Conservation (phyloP, 192 early-diverging fungal species). For the Dissophora globulifera region DNA sequence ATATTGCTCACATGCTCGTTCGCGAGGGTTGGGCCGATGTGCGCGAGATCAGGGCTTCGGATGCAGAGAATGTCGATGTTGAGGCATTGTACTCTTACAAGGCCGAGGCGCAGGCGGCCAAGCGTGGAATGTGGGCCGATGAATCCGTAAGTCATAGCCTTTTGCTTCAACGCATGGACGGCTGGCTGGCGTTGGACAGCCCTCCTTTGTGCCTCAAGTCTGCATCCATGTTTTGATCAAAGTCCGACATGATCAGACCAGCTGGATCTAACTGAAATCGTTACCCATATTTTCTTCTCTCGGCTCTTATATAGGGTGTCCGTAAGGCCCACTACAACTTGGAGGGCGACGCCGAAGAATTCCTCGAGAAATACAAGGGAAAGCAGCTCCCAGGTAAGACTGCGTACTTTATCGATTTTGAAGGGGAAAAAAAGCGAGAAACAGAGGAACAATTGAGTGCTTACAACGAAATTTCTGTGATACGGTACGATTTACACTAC, state of each 20-base stretch:
- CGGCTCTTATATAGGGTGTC: conserved; percentile 49
- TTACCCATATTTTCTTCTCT: no score
- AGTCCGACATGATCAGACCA: no score
- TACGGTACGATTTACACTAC: no score
- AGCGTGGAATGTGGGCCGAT: conserved; percentile 84
- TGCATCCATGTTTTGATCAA: no score
- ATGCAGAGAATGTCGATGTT: conserved; percentile 55
- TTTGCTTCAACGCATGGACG: neutral
- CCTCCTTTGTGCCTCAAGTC: no score
- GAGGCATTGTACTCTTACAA: conserved; percentile 72
- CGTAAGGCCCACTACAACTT: conserved; percentile 66
- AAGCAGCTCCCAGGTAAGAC: conserved; percentile 77
- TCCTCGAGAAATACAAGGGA: conserved; percentile 84
- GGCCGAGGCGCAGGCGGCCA: conserved; percentile 72
- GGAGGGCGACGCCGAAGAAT: conserved; percentile 72
- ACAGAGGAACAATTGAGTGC: no score
- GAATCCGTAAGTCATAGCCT: conserved; percentile 46
- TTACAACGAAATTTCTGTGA: no score
- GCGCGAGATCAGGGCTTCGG: conserved; percentile 65
- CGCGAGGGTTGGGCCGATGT: conserved; percentile 90
- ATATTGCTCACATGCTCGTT: conserved; percentile 78
- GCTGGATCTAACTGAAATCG: no score
- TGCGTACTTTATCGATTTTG: neutral
- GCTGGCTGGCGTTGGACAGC: no score
- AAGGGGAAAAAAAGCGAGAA: no score